Conservation (phyloP, 768 basidiomycete species). For the Boletus fagicola region DNA sequence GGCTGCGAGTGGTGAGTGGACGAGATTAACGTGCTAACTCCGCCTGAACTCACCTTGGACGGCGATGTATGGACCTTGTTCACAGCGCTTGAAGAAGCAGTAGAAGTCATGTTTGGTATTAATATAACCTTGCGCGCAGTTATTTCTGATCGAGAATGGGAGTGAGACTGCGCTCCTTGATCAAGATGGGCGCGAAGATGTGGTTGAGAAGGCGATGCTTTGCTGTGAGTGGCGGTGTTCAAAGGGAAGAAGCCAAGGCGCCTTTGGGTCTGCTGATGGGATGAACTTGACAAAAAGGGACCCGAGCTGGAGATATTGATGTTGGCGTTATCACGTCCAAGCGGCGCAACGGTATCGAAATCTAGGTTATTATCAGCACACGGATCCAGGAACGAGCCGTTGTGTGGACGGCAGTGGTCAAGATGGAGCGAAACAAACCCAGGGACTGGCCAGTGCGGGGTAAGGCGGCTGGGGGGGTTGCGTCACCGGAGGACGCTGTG, state of each 20-base stretch:
- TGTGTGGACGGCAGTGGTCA: conserved; percentile 4
- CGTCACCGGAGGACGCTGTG: conserved; percentile 46
- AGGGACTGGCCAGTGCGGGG: conserved; percentile 17
- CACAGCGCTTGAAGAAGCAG: conserved; percentile 23
- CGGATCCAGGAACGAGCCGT: conserved; percentile 2
- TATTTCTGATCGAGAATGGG: conserved; percentile 39
- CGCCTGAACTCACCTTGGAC: conserved; percentile 32
- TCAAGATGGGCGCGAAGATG: conserved; percentile 28
- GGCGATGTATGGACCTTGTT: conserved; percentile 35
- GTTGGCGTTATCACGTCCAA: conserved; percentile 12
- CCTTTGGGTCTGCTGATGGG: conserved; percentile 33
- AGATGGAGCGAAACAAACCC: conserved; percentile 19
- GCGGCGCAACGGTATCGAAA: conserved; percentile 7
- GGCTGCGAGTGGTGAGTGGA: conserved; percentile 36
- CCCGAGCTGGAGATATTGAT: conserved; percentile 9
- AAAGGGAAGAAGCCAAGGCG: conserved; percentile 29
- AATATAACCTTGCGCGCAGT: conserved; percentile 20
- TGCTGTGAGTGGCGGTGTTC: conserved; percentile 40
- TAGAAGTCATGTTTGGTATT: conserved; percentile 27
- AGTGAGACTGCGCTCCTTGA: conserved; percentile 37
- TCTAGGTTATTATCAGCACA: conserved; percentile 18
- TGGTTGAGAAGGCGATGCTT: conserved; percentile 29
- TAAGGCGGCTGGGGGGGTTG: conserved; percentile 41
- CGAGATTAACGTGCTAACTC: conserved; percentile 17
- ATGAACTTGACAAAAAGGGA: conserved; percentile 12